Percentiles rank a stretch among this genome's conserved stretches.
Evolutionary conservation across 805 yeast species (phyloP).

Genomic region (Monosporozyma servazzii): DNA sequence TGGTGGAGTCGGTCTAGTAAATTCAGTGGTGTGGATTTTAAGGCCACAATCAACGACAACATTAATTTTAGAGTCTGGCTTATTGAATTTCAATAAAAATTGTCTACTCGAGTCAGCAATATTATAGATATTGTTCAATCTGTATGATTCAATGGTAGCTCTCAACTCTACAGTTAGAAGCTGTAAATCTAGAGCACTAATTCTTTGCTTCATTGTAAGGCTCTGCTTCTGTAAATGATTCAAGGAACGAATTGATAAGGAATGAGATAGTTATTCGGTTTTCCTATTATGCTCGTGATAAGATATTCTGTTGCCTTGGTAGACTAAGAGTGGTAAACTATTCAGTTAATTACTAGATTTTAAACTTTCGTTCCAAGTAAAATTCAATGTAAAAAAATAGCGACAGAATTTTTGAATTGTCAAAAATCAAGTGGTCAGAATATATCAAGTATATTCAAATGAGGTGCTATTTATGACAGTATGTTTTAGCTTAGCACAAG

Average conservation of each 20-base stretch:
- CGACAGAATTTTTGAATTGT: not conserved
- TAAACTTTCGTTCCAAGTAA: not conserved
- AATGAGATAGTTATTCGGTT: not conserved
- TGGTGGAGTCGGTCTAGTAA: slow-evolving; percentile 69
- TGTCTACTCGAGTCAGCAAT: slow-evolving; percentile 62
- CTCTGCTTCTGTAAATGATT: not conserved
- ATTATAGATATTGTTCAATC: slow-evolving; percentile 81
- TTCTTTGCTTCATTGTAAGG: slow-evolving; percentile 55
- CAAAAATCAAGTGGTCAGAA: not conserved
- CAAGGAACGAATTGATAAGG: not conserved
- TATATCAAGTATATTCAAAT: too few relatives aligned
- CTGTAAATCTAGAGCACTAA: slow-evolving; percentile 74
- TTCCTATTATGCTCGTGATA: not conserved
- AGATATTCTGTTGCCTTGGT: not conserved
- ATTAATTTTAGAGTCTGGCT: slow-evolving; percentile 72
- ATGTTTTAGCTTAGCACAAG: too few relatives aligned
- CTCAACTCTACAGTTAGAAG: slow-evolving; percentile 60
- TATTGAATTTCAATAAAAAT: slow-evolving; percentile 67
- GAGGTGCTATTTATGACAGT: too few relatives aligned
- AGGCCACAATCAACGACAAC: slow-evolving; percentile 82
- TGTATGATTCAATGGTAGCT: slow-evolving; percentile 45
- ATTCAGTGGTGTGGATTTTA: slow-evolving; percentile 68
- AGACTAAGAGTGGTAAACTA: not conserved
- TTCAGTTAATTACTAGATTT: not conserved
- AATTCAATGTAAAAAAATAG: not conserved